Percentiles rank a stretch among this genome's conserved stretches.
phyloP scores from a whole-genome alignment of 2,329 filamentous ascomycete genomes.

The Gnomoniopsis sp. region DNA sequence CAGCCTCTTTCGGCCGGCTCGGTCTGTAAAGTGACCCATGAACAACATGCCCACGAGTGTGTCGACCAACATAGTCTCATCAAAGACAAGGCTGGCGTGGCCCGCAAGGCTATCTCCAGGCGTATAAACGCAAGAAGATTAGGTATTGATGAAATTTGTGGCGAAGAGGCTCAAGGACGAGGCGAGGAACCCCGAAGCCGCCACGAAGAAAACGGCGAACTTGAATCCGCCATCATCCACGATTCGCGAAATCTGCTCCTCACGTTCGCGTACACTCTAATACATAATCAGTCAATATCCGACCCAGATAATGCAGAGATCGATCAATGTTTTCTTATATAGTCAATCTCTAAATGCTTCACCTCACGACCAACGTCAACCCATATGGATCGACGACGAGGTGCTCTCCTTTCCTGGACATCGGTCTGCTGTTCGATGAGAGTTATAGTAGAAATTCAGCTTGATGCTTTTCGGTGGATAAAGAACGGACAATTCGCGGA shows the following conservation, averaged over 20 bases:
- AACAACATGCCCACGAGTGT: constrained; percentile 16
- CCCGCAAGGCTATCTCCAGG: not conserved
- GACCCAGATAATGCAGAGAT: not conserved
- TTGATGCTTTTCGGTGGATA: too few relatives aligned
- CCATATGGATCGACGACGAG: not conserved
- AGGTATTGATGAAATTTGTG: constrained; percentile 26
- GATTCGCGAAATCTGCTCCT: constrained; percentile 11
- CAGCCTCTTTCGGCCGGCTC: constrained; percentile 17
- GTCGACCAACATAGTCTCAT: constrained; percentile 6
- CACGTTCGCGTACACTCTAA: constrained; percentile 6
- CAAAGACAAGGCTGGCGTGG: constrained; percentile 13
- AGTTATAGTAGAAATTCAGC: too few relatives aligned
- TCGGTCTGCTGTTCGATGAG: too few relatives aligned
- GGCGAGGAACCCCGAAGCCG: constrained; percentile 26
- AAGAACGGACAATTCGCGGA: too few relatives aligned
- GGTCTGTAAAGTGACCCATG: constrained; percentile 16
- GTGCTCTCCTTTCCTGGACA: too few relatives aligned
- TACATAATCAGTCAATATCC: not conserved
- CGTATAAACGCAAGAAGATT: constrained; percentile 26
- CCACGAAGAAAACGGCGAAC: constrained; percentile 25
- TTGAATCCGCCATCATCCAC: constrained; percentile 24
- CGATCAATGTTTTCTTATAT: not conserved
- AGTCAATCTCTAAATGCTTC: constrained; percentile 7
- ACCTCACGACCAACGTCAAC: constrained; percentile 6
- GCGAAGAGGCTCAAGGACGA: constrained; percentile 29